Evolutionary conservation across 768 basidiomycete species (phyloP), one percentile per base, ranked within the genome.

Genomic region (Paxillus rubicundulus): DNA sequence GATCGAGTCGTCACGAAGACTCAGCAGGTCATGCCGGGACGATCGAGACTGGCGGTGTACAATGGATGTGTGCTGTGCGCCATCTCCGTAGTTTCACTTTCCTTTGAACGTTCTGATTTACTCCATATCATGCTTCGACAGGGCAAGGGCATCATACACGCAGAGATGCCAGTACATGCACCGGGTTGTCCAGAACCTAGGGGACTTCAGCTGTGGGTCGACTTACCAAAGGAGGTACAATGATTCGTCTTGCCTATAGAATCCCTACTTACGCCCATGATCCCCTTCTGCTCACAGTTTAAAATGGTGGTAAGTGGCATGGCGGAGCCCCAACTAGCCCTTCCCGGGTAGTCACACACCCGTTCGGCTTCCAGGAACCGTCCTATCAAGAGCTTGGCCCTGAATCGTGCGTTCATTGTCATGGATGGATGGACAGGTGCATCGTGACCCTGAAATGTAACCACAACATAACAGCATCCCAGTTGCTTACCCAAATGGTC

Each of bases 61-160:
- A 98, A 64, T 97, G 94, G 92, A 96, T 96, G 94, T 85, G 81
- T 67, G 88, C 88, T 13, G 87, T 86, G 51, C 72, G 81, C 69
- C 32, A 46, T 47, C 47, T 38, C 39, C 37, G 12, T 33, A 17
- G n/a, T 28, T 34, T 57, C 40, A 13, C 36, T 39, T 60, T 52
- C 42, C 30, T 43, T 24, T 1, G 27, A 16, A 1, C n/a, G n/a
- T 56, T 40, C 34, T 49, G 42, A 24, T 12, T 44, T 43, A 34
- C 34, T 45, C 39, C n/a, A 39, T 18, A n/a, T 38, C 37, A 7
- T 33, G n/a, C 55, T 50, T 47, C 54, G 30, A n/a, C 40, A 74
- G 77, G 81, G 81, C 33, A 74, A 75, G 62, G 89, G 89, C 44
- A 89, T 89, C 60, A 85, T 90, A 32, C 88, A 91, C 55, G 85